These are phyloP conservation scores for Noccaea caerulescens DNA, from an alignment of 345 rosid species.

Conservation along the genomic window DNA sequence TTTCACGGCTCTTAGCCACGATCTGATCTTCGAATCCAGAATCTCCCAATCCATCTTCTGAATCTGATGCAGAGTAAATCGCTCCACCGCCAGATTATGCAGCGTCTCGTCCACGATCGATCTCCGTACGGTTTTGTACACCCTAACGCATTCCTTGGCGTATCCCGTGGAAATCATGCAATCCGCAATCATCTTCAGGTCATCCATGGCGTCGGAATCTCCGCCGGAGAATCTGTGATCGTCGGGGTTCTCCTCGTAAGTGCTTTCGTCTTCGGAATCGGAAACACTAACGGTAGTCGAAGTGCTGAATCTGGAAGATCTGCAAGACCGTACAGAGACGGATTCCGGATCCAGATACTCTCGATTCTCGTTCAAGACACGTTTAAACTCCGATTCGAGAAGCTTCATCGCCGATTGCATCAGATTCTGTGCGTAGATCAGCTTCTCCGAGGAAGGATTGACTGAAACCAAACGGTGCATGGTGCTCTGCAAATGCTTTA, in stretches of 20 bases:
- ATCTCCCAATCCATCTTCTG: constrained; percentile 73
- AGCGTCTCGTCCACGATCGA: constrained; percentile 76
- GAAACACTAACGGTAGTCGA: constrained; percentile 43
- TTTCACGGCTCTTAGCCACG: constrained; percentile 71
- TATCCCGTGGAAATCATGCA: constrained; percentile 88
- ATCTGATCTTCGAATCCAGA: constrained; percentile 60
- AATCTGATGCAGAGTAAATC: constrained; percentile 51
- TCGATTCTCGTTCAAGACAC: constrained; percentile 57
- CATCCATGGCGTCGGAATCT: constrained; percentile 56
- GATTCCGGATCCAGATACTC: constrained; percentile 71
- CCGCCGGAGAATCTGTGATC: constrained; percentile 49
- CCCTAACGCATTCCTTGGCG: constrained; percentile 68
- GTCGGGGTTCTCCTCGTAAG: constrained; percentile 49
- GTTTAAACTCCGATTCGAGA: constrained; percentile 70
- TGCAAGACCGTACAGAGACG: constrained; percentile 57
- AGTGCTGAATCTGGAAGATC: constrained; percentile 54
- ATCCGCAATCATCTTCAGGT: constrained; percentile 75
- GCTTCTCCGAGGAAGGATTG: constrained; percentile 48
- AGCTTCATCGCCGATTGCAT: constrained; percentile 76
- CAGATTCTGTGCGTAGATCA: constrained; percentile 54
- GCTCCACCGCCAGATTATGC: constrained; percentile 57
- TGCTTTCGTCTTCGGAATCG: constrained; percentile 42
- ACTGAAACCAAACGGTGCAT: constrained; percentile 58
- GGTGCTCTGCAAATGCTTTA: constrained; percentile 55
- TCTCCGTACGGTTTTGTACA: constrained; percentile 63